Evolutionary conservation across 1,284 basidiomycete genomes (phyloP), one percentile per base, ranked within the genome.

Genomic region (Rhodotorula sp.): DNA sequence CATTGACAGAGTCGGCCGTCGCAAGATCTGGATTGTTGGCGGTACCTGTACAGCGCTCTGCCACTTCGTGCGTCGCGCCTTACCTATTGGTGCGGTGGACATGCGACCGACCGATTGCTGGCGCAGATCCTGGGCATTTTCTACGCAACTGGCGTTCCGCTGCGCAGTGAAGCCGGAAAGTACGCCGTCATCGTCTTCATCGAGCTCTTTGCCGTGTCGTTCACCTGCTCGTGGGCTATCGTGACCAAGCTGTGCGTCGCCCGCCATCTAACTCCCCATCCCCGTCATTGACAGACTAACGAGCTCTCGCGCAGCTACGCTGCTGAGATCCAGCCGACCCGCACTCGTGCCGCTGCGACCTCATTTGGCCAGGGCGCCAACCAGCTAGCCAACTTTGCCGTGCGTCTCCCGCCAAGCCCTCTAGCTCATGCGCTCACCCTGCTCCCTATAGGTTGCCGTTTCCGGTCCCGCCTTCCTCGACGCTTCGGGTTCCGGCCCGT

Each of bases 131-230:
- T 86, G 67, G 85, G 83, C 13, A 74, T 79, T 21, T 74, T 86
- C 60, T 86, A 86, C 73, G 84, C 83, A 6, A 79, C 80, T 29
- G 79, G 82, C 25, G 80, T 78, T 0, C 25, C 57, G 57, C 57
- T 32, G 19, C 19, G 19, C 19, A 58, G 39, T 19, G 19, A 39
- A 39, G 57, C 41, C 1, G 84, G 83, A 27, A 78, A 82, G 54
- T 86, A 83, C 82, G 81, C 81, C 19, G 81, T 85, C 64, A 84
- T 87, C 71, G 81, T 82, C 29, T 78, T 86, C 58, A 85, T 87
- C 77, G 86, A 86, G 65, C 61, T 66, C 4, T 73, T 73, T 34
- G 68, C 65, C 22, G 34, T 67, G 2, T 44, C 48, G 21, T 69
- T 63, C 50, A 41, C 66, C 2, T 48, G n/a, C 34, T 63, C 50